phyloP scores from a whole-genome alignment of 805 yeast genomes.

The Saturnispora saitoi region DNA sequence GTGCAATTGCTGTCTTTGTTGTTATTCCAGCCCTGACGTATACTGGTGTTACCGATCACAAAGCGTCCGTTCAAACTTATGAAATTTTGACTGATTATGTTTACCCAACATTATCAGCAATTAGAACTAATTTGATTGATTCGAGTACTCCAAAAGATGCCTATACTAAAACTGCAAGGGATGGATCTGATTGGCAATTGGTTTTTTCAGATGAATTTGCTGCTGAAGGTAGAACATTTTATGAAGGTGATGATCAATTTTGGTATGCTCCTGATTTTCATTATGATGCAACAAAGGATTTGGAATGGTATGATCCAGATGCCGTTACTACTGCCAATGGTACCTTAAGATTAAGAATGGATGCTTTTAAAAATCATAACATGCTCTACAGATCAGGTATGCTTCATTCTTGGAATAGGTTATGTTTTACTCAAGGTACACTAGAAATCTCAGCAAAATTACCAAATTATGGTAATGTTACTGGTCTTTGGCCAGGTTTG shows the following conservation, averaged over 20 bases:
- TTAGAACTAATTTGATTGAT: constrained; percentile 55
- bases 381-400: constrained; percentile 81
- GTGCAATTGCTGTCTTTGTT: constrained; percentile 61
- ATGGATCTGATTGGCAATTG: constrained; percentile 63
- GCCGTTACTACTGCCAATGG: constrained; percentile 76
- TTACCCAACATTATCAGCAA: constrained; percentile 50
- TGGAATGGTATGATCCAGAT: constrained; percentile 95
- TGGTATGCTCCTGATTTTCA: constrained; percentile 80
- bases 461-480: constrained; percentile 69
- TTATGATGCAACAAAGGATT: constrained; percentile 80
- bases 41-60: constrained; percentile 48
- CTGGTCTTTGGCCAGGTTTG: constrained; percentile 94
- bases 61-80: constrained; percentile 7
- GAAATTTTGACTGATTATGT: constrained; percentile 41
- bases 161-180: constrained; percentile 40
- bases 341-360: constrained; percentile 58
- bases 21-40: constrained; percentile 78
- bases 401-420: constrained; percentile 87
- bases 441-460: constrained; percentile 68
- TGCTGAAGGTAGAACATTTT: constrained; percentile 82
- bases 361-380: constrained; percentile 73
- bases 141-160: constrained; percentile 56
- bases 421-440: constrained; percentile 81
- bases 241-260: constrained; percentile 85
- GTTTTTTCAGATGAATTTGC: constrained; percentile 91